A percentile compares a stretch with the other conserved stretches of the same genome.
These are phyloP conservation scores for Trichosporon faecale DNA, from an alignment of 1,284 basidiomycete genomes.

Conservation along the genomic window DNA sequence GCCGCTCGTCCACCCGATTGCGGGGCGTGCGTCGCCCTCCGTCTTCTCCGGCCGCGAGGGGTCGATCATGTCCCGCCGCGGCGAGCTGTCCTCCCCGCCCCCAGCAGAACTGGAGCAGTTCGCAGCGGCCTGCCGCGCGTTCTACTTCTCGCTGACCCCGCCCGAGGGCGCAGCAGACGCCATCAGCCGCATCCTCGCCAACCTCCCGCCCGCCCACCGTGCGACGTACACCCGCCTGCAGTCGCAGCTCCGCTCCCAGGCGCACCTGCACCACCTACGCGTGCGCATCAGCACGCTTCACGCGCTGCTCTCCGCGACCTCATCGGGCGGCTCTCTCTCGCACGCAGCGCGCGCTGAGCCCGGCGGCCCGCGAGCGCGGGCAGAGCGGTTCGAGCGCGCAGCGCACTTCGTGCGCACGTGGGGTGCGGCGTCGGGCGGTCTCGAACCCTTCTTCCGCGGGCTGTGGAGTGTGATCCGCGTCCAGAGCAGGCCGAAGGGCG, in stretches of 20 bases:
- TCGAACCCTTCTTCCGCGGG: conserved; percentile 48
- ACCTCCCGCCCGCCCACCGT: conserved; percentile 40
- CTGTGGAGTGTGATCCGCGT: conserved; percentile 38
- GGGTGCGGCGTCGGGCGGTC: conserved; percentile 37
- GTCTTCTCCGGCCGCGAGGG: conserved; percentile 35
- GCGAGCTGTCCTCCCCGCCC: background rate
- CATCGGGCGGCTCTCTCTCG: conserved; percentile 37
- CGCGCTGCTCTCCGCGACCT: conserved; percentile 40
- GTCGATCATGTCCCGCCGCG: background rate
- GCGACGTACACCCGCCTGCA: conserved; percentile 46
- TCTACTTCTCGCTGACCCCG: conserved; percentile 39
- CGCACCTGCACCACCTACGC: conserved; percentile 46
- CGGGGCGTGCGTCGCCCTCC: background rate
- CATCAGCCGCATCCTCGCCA: conserved; percentile 41
- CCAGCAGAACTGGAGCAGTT: conserved; percentile 40
- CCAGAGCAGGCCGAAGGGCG: conserved; percentile 39
- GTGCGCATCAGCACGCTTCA: conserved; percentile 45
- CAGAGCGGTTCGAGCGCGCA: conserved; percentile 37
- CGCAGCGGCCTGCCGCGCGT: conserved; percentile 42
- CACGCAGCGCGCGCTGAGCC: conserved; percentile 32
- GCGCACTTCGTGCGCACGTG: conserved; percentile 37
- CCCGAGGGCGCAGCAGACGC: conserved; percentile 33
- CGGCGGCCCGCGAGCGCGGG: conserved; percentile 24
- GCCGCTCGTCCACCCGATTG: background rate
- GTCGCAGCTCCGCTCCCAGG: conserved; percentile 39